Conservation (phyloP, 768 basidiomycete species). For the Leccinum aurantiacum region DNA sequence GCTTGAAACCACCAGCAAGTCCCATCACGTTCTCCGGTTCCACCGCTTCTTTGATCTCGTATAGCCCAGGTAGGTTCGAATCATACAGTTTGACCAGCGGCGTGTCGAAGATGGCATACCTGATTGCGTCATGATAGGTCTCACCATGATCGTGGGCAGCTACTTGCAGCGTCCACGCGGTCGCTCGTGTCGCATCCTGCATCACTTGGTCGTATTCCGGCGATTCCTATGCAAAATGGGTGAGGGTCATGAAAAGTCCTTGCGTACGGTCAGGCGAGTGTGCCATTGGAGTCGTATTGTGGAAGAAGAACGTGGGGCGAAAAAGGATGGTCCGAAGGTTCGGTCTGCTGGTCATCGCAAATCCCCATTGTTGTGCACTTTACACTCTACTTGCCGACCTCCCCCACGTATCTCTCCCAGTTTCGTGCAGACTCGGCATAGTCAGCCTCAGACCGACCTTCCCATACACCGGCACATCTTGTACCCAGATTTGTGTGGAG, state of each 20-base stretch:
- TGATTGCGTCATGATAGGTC: slow-evolving; percentile 30
- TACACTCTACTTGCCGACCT: too few species aligned
- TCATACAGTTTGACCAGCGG: slow-evolving; percentile 50
- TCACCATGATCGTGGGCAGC: slow-evolving; percentile 26
- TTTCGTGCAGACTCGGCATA: too few species aligned
- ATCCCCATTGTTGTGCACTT: too few species aligned
- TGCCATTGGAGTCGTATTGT: too few species aligned
- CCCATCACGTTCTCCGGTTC: slow-evolving; percentile 61
- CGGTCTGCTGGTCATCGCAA: too few species aligned
- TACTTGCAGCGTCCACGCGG: slow-evolving; percentile 36
- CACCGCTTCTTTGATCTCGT: slow-evolving; percentile 40
- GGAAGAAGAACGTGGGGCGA: too few species aligned
- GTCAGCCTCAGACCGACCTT: too few species aligned
- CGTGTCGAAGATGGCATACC: slow-evolving; percentile 56
- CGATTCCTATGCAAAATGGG: slow-evolving; percentile 31
- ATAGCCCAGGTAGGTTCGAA: slow-evolving; percentile 35
- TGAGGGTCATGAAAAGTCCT: slow-evolving; percentile 24
- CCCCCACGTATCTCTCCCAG: too few species aligned
- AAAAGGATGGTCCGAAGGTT: too few species aligned
- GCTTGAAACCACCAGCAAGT: slow-evolving; percentile 54
- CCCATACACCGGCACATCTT: too few species aligned
- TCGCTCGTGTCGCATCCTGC: slow-evolving; percentile 38
- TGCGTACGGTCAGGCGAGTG: slow-evolving; percentile 43
- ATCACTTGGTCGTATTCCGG: slow-evolving; percentile 12
- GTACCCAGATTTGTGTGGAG: too few species aligned